These are phyloP conservation scores for Curvularia hawaiiensis DNA, from an alignment of 2,329 filamentous ascomycete species.

Conservation along the genomic window DNA sequence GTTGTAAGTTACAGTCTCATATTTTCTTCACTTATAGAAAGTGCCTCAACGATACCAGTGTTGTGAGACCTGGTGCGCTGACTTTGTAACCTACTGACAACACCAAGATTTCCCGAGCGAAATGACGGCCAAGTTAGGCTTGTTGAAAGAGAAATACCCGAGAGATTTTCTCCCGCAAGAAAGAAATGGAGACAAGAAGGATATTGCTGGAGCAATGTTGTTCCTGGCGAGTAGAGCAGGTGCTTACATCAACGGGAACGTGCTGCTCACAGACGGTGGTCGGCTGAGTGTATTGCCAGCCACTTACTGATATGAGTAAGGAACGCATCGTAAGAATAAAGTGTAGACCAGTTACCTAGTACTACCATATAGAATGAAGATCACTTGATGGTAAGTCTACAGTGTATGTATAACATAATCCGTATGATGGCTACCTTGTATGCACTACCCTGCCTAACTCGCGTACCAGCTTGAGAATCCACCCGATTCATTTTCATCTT, in stretches of 20 bases:
- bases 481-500: too few relatives aligned
- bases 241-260: conserved; percentile 37
- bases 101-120: conserved; percentile 22
- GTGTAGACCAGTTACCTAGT: background rate
- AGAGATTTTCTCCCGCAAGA: conserved; percentile 18
- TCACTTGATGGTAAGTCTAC: background rate
- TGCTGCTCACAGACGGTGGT: conserved; percentile 23
- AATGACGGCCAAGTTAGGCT: conserved; percentile 9
- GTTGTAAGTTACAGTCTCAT: conserved; percentile 24
- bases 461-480: too few relatives aligned
- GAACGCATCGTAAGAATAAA: too few relatives aligned
- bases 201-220: conserved; percentile 52
- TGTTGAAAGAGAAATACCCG: conserved; percentile 1
- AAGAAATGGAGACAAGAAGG: conserved; percentile 48
- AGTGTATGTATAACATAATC: background rate
- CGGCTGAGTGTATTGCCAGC: conserved; percentile 15
- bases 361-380: background rate
- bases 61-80: too few relatives aligned
- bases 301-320: conserved; percentile 15
- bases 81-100: background rate
- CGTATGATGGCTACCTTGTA: background rate
- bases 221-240: conserved; percentile 52
- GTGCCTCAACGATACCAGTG: background rate
- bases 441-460: too few relatives aligned
- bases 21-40: background rate